These are phyloP conservation scores for Hypoxylon sp. DNA, from an alignment of 2,329 filamentous ascomycete species.

Conservation along the genomic window DNA sequence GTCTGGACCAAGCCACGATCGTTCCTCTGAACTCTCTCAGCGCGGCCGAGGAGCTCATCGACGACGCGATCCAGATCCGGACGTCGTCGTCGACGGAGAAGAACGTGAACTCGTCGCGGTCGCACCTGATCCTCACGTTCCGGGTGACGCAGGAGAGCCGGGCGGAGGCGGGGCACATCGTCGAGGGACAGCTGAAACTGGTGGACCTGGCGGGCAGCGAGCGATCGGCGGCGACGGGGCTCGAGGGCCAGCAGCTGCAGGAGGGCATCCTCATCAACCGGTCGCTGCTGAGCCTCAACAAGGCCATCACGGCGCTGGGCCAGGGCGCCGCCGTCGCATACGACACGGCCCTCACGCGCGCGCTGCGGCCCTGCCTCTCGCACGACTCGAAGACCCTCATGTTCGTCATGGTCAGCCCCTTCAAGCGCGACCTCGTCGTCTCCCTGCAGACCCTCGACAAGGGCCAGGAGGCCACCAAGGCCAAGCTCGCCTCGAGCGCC, in stretches of 20 bases:
- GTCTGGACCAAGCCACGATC: constrained; percentile 66
- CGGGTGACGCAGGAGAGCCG: constrained; percentile 43
- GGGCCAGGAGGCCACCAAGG: constrained; percentile 33
- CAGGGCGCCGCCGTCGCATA: constrained; percentile 87
- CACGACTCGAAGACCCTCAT: constrained; percentile 96
- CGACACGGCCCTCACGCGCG: constrained; percentile 90
- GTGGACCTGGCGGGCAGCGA: constrained; percentile 97
- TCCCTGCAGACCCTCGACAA: constrained; percentile 36
- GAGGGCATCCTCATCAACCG: constrained; percentile 98
- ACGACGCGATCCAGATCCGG: constrained; percentile 79
- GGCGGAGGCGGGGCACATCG: constrained; percentile 63
- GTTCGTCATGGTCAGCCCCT: constrained; percentile 95
- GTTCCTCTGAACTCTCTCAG: constrained; percentile 73
- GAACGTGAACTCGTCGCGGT: constrained; percentile 90
- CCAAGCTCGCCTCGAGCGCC: constrained; percentile 16
- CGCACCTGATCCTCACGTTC: constrained; percentile 86
- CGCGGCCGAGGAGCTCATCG: constrained; percentile 78
- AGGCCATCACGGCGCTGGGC: constrained; percentile 90
- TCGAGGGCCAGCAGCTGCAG: constrained; percentile 82
- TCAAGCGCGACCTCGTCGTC: constrained; percentile 76
- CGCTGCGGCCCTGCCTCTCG: constrained; percentile 89
- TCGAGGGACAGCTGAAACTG: constrained; percentile 90
- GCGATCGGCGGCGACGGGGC: constrained; percentile 79
- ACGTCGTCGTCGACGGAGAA: constrained; percentile 91
- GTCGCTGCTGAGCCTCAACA: constrained; percentile 86